Evolutionary conservation across 805 yeast species (phyloP).

Genomic region (Metschnikowia lochheadii): DNA sequence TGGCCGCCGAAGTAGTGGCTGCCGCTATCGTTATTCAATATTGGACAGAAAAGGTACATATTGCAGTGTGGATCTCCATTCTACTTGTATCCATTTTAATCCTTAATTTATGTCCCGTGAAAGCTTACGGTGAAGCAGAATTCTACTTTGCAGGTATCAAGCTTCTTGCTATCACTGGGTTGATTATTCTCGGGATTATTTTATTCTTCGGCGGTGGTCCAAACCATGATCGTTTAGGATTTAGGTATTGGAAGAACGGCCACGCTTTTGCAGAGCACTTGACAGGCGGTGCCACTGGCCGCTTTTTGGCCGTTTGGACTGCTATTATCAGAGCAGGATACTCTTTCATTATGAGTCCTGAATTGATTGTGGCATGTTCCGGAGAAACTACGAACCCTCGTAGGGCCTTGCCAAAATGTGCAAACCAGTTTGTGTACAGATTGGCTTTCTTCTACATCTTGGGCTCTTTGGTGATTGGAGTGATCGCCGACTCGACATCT

Average conservation of each 20-base stretch:
- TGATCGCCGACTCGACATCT: slow-evolving; percentile 31
- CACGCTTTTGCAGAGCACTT: slow-evolving; percentile 42
- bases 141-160: slow-evolving; percentile 19
- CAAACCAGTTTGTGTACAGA: slow-evolving; percentile 54
- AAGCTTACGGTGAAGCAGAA: slow-evolving; percentile 17
- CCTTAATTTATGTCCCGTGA: slow-evolving; percentile 17
- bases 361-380: slow-evolving; percentile 49
- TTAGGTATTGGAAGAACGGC: slow-evolving; percentile 22
- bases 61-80: slow-evolving; percentile 40
- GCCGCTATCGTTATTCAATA: slow-evolving; percentile 18
- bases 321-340: slow-evolving; percentile 26
- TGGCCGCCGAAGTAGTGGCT: slow-evolving; percentile 19
- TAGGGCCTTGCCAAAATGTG: slow-evolving; percentile 57
- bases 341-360: slow-evolving; percentile 41
- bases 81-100: slow-evolving; percentile 15
- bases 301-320: slow-evolving; percentile 22
- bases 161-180: slow-evolving; percentile 18
- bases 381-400: slow-evolving; percentile 61
- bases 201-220: slow-evolving; percentile 22
- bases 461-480: slow-evolving; percentile 40
- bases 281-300: slow-evolving; percentile 25
- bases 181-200: slow-evolving; percentile 19
- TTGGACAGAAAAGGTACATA: slow-evolving; percentile 22
- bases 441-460: slow-evolving; percentile 37
- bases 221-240: slow-evolving; percentile 18